Percentiles rank a stretch among this genome's conserved stretches.
phyloP scores from a whole-genome alignment of 805 yeast genomes.

The Spathaspora sp. region DNA sequence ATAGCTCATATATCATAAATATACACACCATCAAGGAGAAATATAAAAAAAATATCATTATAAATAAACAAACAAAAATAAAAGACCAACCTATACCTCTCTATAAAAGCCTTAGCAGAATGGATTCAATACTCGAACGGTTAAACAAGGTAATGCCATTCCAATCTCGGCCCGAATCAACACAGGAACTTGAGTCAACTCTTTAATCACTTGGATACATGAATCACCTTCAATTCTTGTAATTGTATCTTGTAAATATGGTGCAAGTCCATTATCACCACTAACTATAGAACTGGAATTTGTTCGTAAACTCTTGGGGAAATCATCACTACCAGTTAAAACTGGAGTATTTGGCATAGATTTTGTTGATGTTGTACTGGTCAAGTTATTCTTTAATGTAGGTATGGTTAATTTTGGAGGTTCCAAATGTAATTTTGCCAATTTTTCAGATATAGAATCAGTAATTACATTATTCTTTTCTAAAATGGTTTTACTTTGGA shows the following conservation, averaged over 20 bases:
- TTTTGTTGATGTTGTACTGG: constrained; percentile 8
- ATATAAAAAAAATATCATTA: no score
- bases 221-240: constrained; percentile 59
- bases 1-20: no score
- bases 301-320: constrained; percentile 20
- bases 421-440: constrained; percentile 46
- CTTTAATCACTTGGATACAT: constrained; percentile 77
- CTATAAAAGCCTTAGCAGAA: constrained; percentile 36
- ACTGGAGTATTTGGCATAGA: constrained; percentile 27
- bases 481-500: constrained; percentile 39
- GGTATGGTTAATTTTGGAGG: constrained; percentile 42
- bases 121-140: constrained; percentile 89
- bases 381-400: constrained; percentile 4
- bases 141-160: constrained; percentile 91
- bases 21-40: no score
- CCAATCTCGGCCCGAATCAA: constrained; percentile 88
- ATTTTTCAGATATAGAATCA: constrained; percentile 45
- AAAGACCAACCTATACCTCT: neutral
- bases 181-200: constrained; percentile 76
- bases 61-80: neutral
- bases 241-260: constrained; percentile 54
- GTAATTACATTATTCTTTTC: constrained; percentile 26
- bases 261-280: constrained; percentile 36
- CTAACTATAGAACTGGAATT: constrained; percentile 9
- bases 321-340: constrained; percentile 4